Base-by-base conservation (phyloP, 129 eudicot species). In the Centella asiatica region DNA sequence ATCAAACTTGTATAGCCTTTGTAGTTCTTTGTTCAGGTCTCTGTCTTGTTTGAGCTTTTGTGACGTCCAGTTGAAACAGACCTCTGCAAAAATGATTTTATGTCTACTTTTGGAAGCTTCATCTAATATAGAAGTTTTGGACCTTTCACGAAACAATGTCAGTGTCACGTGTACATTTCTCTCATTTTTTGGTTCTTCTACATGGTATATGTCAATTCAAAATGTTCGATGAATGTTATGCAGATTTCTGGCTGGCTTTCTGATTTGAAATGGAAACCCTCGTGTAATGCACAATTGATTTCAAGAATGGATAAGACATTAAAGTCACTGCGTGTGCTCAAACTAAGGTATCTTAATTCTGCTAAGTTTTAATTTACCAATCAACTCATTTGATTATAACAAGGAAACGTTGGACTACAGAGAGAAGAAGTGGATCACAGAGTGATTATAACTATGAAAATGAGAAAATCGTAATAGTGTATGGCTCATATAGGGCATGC, bases 221-320 rank as follows among this genome's bases (percentile, higher is more conserved):
- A 52, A 36, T 52, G 65, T 65, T 11, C n/a, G 19, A n/a, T 29
- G 45, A 29, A 45, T 46, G 24, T 62, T 33, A 57, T 74, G 71
- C 84, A 87, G 98, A 81, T 86, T 58, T 64, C 85, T 27, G 90
- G 95, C 37, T 90, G 84, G 75, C 90, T 90, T 60, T 86, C 86
- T 60, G 86, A 76, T 77, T 76, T 84, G 65, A 76, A 71, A 60
- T 68, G 83, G 86, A 60, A 70, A 49, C 65, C 74, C 20, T 34
- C 68, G 19, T 60, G 67, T 37, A 54, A 67, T 59, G 48, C 64
- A 49, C 69, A 70, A 44, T 27, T 72, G 33, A 53, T 76, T 62
- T 50, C 26, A 39, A 70, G 74, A 58, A 32, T 61, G 23, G 71
- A 58, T 57, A 77, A 83, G 74, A 71, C 78, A 45, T 73, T 87